Base-by-base conservation (phyloP, 208 protist genomes). In the Strigomonas galati region DNA sequence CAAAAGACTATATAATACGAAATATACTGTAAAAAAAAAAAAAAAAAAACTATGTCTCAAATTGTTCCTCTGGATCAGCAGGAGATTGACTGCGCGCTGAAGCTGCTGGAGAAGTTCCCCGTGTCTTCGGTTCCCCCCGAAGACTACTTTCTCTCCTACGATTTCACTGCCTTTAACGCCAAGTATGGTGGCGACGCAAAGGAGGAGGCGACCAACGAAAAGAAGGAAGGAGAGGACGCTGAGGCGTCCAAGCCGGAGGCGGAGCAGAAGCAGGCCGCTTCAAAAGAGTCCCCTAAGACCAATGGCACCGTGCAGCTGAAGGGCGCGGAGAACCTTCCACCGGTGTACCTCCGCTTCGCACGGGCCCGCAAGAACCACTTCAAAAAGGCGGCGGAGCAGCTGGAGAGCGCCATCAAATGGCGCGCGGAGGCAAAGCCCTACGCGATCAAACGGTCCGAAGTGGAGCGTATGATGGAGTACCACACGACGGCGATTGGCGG, bases 281-380 rank as follows among this genome's bases (percentile, higher is more conserved):
- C n/a, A n/a, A n/a, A n/a, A n/a, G n/a, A n/a, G n/a, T n/a, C n/a
- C n/a, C n/a, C n/a, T n/a, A n/a, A n/a, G n/a, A n/a, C n/a, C n/a
- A n/a, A n/a, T n/a, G n/a, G 35, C 35, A 10, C 35, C 35, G 35
- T 40, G 5, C 12, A 9, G 12, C 40, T 17, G 12, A 46, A 46
- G 15, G 40, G 40, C 1, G 40, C 40, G 40, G 40, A 46, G 40
- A 9, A 17, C 21, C 7, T 53, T 26, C 28, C 60, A 2, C 68
- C 74, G 56, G 68, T 52, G 1, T 87, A 85, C 49, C 65, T 91
- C 0, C 76, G 84, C 53, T 87, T 82, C 67, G 62, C 72, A 2
- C 65, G 84, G 12, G 84, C 78, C 6, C 69, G 75, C 30, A 72
- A 79, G 0, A 76, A 67, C 2, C 53, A 85, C 61, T 35, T 65